Base-by-base conservation (phyloP, 768 basidiomycete species). In the Russula virescens region DNA sequence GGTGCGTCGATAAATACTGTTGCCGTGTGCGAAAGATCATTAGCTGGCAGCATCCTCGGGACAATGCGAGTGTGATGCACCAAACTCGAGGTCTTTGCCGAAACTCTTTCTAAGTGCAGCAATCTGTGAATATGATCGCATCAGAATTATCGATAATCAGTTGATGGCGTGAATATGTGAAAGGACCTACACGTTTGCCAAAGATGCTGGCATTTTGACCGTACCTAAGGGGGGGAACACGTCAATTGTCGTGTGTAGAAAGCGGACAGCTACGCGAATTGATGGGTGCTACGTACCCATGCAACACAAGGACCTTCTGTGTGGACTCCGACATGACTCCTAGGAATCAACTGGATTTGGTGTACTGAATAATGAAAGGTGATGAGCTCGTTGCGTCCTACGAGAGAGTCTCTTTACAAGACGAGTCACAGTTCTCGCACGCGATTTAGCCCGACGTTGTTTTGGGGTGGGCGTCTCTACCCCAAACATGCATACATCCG, bases 1-100 rank as follows among this genome's bases (percentile, higher is more conserved):
- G 89, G 89, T 0, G 80, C 91, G 65, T 91, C 87, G 35, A 89
- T 69, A 70, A 91, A 90, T 5, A 91, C 91, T 91, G 65, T 2
- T n/a, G 54, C 21, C 49, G 16, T 45, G 21, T n/a, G 23, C 25
- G 5, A 47, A 35, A 46, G 51, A 38, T 61, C 28, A 48, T 19
- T 34, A 46, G 48, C n/a, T 46, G 35, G 9, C 21, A 14, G 10
- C 6, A 38, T 2, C 38, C 38, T 34, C 59, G 58, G 34, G 23
- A 56, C 1, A 40, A 49, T 18, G 35, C 35, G 23, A 5, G 42
- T n/a, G 18, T 14, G 5, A 68, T 73, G 38, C 61, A 85, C 88
- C 83, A 57, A 89, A 75, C 67, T 89, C 86, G 52, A 88, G 69
- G 52, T 78, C 77, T 61, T 83, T 82, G 59, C 76, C 82, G 66